A percentile compares a stretch with the other conserved stretches of the same genome.
Evolutionary conservation across 345 rosid genomes (phyloP).

Genomic region (Adansonia digitata): DNA sequence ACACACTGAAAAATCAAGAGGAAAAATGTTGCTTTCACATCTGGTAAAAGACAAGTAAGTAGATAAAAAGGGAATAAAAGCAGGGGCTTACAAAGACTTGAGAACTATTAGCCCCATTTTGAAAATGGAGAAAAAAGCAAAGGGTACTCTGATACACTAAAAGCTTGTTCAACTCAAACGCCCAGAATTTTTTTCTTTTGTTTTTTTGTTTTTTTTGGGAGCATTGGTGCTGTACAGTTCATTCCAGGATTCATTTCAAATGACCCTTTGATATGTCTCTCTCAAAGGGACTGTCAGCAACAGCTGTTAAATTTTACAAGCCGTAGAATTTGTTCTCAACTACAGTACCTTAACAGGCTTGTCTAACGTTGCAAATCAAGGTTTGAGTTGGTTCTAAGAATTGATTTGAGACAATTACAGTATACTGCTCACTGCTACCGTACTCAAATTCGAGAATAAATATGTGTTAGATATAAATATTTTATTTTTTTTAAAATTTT

Average conservation of each 20-base stretch:
- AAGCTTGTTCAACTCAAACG: conserved; percentile 25
- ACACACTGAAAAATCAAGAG: neutral
- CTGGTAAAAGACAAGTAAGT: conserved; percentile 1
- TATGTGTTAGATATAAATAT: no score
- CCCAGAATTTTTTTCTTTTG: conserved; percentile 26
- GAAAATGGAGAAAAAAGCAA: conserved; percentile 14
- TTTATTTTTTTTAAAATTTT: no score
- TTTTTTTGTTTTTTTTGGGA: neutral
- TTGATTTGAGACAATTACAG: neutral
- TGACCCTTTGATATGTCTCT: conserved; percentile 29
- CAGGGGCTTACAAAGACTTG: neutral
- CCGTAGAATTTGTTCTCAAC: neutral
- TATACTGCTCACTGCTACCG: neutral
- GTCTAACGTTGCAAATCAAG: neutral
- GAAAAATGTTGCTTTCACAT: conserved; percentile 4
- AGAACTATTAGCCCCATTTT: conserved; percentile 2
- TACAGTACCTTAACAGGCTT: neutral
- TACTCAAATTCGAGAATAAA: no score
- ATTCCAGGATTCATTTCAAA: conserved; percentile 17
- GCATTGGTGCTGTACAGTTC: conserved; percentile 24
- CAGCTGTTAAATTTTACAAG: neutral
- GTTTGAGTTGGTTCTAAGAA: neutral
- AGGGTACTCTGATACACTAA: conserved; percentile 21
- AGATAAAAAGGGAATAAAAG: conserved; percentile 26
- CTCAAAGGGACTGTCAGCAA: conserved; percentile 20